phyloP scores from a whole-genome alignment of 1,284 basidiomycete genomes.

The Cryptococcus deneoformans region DNA sequence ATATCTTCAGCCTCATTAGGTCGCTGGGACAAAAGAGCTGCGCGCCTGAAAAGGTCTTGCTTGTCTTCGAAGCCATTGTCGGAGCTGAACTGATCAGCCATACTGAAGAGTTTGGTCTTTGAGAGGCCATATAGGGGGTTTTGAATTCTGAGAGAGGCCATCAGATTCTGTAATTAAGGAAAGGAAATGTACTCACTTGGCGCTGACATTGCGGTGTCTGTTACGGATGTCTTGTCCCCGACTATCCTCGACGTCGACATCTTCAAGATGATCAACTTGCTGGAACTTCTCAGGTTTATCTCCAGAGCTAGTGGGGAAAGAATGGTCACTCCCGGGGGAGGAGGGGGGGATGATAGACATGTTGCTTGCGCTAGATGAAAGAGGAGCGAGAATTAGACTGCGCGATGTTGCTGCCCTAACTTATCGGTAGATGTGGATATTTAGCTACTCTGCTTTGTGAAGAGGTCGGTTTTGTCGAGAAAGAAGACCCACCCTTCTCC shows the following conservation, averaged over 20 bases:
- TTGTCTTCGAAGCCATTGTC: conserved; percentile 49
- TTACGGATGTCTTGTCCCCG: conserved; percentile 4
- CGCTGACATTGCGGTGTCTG: conserved; percentile 22
- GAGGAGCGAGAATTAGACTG: too few relatives aligned
- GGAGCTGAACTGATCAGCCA: conserved; percentile 59
- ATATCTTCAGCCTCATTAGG: conserved; percentile 57
- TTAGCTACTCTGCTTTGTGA: too few relatives aligned
- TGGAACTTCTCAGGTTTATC: conserved; percentile 11
- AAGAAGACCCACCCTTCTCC: too few relatives aligned
- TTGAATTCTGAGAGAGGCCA: conserved; percentile 21
- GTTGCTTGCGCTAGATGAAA: background rate
- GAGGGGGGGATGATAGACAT: conserved; percentile 4
- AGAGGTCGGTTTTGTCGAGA: too few relatives aligned
- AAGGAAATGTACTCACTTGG: conserved; percentile 19
- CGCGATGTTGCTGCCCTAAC: too few relatives aligned
- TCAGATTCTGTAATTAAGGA: background rate
- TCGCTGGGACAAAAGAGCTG: conserved; percentile 62
- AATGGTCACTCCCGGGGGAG: conserved; percentile 1
- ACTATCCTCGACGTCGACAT: conserved; percentile 12
- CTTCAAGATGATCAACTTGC: conserved; percentile 14
- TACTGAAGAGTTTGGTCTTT: conserved; percentile 53
- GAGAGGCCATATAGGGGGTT: conserved; percentile 31
- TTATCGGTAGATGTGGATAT: too few relatives aligned
- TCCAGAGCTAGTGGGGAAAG: background rate
- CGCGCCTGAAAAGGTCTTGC: conserved; percentile 57